Conservation (phyloP, 2,329 filamentous ascomycete species). For the Paecilomyces variotii region DNA sequence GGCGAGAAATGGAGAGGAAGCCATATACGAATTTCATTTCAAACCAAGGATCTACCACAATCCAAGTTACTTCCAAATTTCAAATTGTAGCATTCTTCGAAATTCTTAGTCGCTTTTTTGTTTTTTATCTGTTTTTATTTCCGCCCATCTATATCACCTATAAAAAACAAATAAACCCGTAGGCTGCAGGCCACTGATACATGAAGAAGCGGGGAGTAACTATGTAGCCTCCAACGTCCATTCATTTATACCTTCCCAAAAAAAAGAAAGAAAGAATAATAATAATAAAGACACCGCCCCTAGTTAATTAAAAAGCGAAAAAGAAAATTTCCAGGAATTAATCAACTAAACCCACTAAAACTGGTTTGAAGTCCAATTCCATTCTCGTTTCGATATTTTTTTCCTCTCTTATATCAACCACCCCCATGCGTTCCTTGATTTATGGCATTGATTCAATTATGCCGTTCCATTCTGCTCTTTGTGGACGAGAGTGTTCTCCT, state of each 20-base stretch:
- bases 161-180: neutral
- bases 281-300: too few relatives aligned
- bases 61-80: too few relatives aligned
- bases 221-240: too few relatives aligned
- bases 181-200: neutral
- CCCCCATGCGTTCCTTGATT: too few relatives aligned
- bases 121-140: neutral
- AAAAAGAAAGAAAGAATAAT: neutral
- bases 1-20: neutral
- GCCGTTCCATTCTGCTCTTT: slow-evolving; percentile 8
- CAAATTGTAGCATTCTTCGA: neutral
- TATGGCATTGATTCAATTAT: neutral
- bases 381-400: too few relatives aligned
- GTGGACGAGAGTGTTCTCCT: slow-evolving; percentile 17
- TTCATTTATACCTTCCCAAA: neutral
- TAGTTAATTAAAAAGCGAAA: neutral
- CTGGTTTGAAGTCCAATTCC: too few relatives aligned
- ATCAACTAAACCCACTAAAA: neutral
- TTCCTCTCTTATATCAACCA: neutral
- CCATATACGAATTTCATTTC: too few relatives aligned
- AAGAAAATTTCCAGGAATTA: neutral
- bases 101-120: neutral
- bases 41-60: too few relatives aligned
- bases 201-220: neutral
- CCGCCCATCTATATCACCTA: neutral